These are phyloP conservation scores for Scutellaria galericulata DNA, from an alignment of 257 asterid species.

Conservation along the genomic window DNA sequence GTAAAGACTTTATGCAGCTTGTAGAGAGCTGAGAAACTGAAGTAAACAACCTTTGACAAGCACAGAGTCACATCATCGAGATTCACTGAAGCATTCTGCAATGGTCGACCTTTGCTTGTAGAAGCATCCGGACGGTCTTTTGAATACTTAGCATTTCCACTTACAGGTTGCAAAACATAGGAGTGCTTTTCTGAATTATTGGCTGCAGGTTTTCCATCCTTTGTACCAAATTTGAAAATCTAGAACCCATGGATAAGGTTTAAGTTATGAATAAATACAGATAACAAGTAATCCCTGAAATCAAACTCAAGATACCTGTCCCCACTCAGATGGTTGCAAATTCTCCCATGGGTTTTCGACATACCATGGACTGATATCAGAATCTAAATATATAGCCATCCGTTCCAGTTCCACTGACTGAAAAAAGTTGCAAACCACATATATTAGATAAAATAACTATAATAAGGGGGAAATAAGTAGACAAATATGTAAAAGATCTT, in stretches of 20 bases:
- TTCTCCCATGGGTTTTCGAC: slow-evolving; percentile 79
- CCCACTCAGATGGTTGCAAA: slow-evolving; percentile 83
- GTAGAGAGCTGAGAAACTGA: slow-evolving; percentile 24
- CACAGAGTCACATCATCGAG: slow-evolving; percentile 95
- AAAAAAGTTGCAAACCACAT: slow-evolving; percentile 34
- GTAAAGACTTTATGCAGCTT: slow-evolving; percentile 9
- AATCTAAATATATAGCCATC: slow-evolving; percentile 85
- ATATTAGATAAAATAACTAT: slow-evolving; percentile 18
- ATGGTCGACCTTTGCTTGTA: slow-evolving; percentile 57
- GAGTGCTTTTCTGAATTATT: slow-evolving; percentile 58
- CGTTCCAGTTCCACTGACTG: slow-evolving; percentile 91
- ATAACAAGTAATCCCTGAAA: slow-evolving; percentile 20
- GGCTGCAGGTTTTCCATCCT: slow-evolving; percentile 76
- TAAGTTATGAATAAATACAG: slow-evolving; percentile 27
- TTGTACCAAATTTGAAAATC: slow-evolving; percentile 87
- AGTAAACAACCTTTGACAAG: slow-evolving; percentile 76
- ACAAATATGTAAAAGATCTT: slow-evolving; percentile 6
- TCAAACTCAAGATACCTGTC: slow-evolving; percentile 63
- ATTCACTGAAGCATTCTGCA: slow-evolving; percentile 79
- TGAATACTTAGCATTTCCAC: slow-evolving; percentile 87
- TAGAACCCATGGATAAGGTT: slow-evolving; percentile 44
- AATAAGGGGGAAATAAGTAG: not conserved
- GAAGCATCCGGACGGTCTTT: slow-evolving; percentile 74
- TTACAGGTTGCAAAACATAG: slow-evolving; percentile 83
- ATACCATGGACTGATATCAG: slow-evolving; percentile 84